Percentiles rank a stretch among this genome's conserved stretches.
Conservation (phyloP, 805 yeast genomes). For the Candida silvicultrix region DNA sequence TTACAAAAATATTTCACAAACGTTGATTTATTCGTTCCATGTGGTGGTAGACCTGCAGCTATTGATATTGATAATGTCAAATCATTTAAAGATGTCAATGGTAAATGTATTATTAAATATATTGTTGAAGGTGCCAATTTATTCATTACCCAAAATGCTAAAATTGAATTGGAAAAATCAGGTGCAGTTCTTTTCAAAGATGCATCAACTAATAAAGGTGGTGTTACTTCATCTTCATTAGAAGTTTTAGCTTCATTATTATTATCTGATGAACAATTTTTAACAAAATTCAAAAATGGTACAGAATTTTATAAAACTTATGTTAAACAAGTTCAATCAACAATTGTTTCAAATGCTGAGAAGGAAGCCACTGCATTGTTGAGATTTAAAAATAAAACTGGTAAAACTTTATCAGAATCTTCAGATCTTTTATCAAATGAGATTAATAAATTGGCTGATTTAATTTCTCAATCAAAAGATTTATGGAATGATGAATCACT, state of each 20-base stretch:
- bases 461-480: conserved; percentile 75
- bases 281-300: conserved; percentile 60
- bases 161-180: conserved; percentile 75
- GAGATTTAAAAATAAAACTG: conserved; percentile 62
- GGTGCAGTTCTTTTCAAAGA: conserved; percentile 89
- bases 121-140: conserved; percentile 97
- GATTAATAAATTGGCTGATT: conserved; percentile 81
- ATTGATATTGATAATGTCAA: conserved; percentile 80
- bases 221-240: conserved; percentile 93
- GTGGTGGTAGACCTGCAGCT: conserved; percentile 98
- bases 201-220: conserved; percentile 97
- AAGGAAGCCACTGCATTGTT: conserved; percentile 84
- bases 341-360: conserved; percentile 71
- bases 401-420: conserved; percentile 53
- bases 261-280: conserved; percentile 79
- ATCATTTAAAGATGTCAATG: conserved; percentile 63
- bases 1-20: conserved; percentile 56
- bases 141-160: conserved; percentile 92
- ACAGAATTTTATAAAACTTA: conserved; percentile 80
- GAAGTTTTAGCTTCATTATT: conserved; percentile 94
- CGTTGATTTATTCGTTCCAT: conserved; percentile 87
- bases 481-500: conserved; percentile 77
- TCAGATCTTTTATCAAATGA: conserved; percentile 82
- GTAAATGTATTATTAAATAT: conserved; percentile 73
- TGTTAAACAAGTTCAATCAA: conserved; percentile 75